Base-by-base conservation (phyloP, 2,329 filamentous ascomycete species). In the Zymoseptoria brevis region DNA sequence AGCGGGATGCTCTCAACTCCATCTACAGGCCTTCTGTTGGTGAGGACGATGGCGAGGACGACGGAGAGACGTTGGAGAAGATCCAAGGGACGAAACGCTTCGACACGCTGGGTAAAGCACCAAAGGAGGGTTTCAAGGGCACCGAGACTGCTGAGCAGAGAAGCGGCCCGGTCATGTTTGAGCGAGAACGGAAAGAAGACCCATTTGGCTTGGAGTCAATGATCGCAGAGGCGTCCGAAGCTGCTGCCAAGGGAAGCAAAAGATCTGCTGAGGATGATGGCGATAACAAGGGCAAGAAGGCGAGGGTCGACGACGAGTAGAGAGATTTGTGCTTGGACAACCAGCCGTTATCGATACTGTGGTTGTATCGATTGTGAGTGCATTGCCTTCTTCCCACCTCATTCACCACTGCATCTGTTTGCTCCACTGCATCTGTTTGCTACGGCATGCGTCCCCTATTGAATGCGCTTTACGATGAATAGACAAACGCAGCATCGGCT, bases 131-230 rank as follows among this genome's bases (percentile, higher is more conserved):
- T 1, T 97, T 97, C 76, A 92, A 91, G 75, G 93, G 93, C 9
- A 84, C 90, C 4, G 87, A 83, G 59, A 87, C 96, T 66, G 88
- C 86, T 56, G 92, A 96, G 81, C 85, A 84, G 62, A 84, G 92
- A 58, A 89, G 95, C 68, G 94, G 94, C 4, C 94, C 94, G 0
- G 94, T 99, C 26, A 89, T 96, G 74, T 99, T 99, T 69, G 93
- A 97, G 75, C 96, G 93, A 75, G 93, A 96, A 56, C 82, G 76
- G 29, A 71, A 73, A 74, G 49, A 80, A 19, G 93, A 97, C 75
- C 91, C 91, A 0, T 97, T 97, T 74, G 92, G 95, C 54, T 94
- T 97, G 66, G 91, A 96, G 72, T 89, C 89, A 69, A 96, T 99
- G 79, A 85, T 99, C 72, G 87, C 85, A 41, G 91, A 96, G 73